A percentile compares a stretch with the other conserved stretches of the same genome.
These are phyloP conservation scores for Echinosophora koreensis DNA, from an alignment of 306 rosid genomes.

Conservation along the genomic window DNA sequence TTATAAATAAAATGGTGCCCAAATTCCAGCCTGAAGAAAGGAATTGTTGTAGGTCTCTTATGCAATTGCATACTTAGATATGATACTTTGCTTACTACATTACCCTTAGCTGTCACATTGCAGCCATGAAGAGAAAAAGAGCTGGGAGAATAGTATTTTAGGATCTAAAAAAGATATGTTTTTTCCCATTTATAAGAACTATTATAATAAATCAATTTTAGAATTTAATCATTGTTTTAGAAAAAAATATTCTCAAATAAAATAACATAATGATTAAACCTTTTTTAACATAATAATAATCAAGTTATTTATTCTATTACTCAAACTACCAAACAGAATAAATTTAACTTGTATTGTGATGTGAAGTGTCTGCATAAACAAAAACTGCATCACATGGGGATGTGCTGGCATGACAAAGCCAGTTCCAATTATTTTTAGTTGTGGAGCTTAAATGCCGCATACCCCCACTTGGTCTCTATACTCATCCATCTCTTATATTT, in stretches of 20 bases:
- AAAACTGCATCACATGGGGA: constrained; percentile 70
- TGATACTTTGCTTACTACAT: not conserved
- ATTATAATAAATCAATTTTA: not conserved
- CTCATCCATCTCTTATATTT: constrained; percentile 34
- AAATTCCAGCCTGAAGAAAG: constrained; percentile 20
- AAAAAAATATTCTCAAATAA: not conserved
- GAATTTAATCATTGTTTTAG: not conserved
- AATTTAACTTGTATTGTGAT: constrained; percentile 45
- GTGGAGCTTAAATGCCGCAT: constrained; percentile 47
- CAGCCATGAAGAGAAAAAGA: constrained; percentile 8
- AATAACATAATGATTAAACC: not conserved
- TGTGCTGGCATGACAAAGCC: constrained; percentile 66
- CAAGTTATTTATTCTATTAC: constrained; percentile 27
- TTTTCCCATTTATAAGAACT: not conserved
- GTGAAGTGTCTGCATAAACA: constrained; percentile 40
- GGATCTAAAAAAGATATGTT: not conserved
- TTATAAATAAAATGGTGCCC: not conserved
- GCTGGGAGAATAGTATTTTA: not conserved
- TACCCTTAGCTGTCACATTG: constrained; percentile 47
- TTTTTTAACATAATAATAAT: not conserved
- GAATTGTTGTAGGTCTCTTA: constrained; percentile 29
- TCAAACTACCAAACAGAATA: constrained; percentile 35
- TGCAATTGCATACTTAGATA: constrained; percentile 18
- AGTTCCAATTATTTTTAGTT: constrained; percentile 46
- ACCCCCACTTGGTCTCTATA: constrained; percentile 39